Conservation (phyloP, 2,329 filamentous ascomycete species). For the Bretziella fagacearum region DNA sequence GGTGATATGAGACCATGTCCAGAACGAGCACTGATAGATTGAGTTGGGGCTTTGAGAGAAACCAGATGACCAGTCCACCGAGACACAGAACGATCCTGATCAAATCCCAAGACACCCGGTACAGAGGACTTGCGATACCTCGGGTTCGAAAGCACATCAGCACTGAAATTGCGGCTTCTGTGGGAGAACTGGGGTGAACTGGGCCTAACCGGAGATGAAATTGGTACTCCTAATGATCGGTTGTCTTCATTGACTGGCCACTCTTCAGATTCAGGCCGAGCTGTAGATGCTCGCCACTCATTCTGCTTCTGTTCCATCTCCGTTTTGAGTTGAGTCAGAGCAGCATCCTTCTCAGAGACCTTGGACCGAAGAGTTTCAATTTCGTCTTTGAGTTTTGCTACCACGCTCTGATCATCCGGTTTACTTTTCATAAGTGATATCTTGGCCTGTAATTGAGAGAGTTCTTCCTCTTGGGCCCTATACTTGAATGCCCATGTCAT, state of each 20-base stretch:
- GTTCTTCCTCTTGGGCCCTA: constrained; percentile 58
- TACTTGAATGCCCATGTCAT: constrained; percentile 6
- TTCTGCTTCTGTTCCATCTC: constrained; percentile 6
- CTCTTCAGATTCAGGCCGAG: background rate
- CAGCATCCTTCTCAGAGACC: background rate
- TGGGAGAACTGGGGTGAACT: constrained; percentile 9
- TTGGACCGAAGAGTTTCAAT: constrained; percentile 1
- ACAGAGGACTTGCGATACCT: background rate
- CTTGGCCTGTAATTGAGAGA: constrained; percentile 47
- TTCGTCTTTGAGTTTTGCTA: background rate
- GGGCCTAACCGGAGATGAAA: background rate
- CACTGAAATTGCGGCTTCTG: constrained; percentile 1
- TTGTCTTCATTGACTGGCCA: background rate
- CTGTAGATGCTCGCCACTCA: constrained; percentile 3
- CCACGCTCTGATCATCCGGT: background rate
- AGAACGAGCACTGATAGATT: constrained; percentile 1
- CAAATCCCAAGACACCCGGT: background rate
- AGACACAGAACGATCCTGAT: constrained; percentile 7
- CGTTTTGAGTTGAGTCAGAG: constrained; percentile 4
- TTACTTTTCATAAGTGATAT: background rate
- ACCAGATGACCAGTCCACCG: constrained; percentile 3
- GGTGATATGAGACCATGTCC: background rate
- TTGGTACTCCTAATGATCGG: background rate
- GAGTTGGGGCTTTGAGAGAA: background rate
- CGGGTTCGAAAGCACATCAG: constrained; percentile 6